phyloP scores from a whole-genome alignment of 2,329 filamentous ascomycete species.

The Xylaria sp. region DNA sequence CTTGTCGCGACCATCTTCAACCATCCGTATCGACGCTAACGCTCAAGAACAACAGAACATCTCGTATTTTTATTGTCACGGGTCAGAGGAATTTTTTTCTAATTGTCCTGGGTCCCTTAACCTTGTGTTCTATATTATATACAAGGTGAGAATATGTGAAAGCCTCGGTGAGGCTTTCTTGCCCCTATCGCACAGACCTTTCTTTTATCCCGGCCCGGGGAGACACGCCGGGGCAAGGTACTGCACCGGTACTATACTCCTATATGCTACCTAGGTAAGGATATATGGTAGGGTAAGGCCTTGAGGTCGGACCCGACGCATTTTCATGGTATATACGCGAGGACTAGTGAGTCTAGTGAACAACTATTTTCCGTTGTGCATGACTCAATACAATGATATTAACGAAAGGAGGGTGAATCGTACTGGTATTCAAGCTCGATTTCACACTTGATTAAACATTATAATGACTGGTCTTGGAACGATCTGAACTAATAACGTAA shows the following conservation, averaged over 20 bases:
- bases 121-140: not conserved
- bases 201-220: not conserved
- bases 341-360: no score
- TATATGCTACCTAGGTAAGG: no score
- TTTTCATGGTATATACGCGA: not conserved
- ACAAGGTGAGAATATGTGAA: not conserved
- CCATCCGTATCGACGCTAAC: not conserved
- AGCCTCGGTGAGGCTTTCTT: not conserved
- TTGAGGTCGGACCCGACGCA: not conserved
- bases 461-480: not conserved
- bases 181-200: not conserved
- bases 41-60: not conserved
- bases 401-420: not conserved
- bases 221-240: not conserved
- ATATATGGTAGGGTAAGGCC: no score
- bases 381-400: not conserved
- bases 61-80: not conserved
- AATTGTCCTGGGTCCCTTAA: not conserved
- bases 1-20: not conserved
- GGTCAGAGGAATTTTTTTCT: not conserved
- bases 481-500: not conserved
- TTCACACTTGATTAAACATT: not conserved
- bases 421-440: not conserved
- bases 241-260: not conserved
- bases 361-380: no score